Evolutionary conservation across 2,329 filamentous ascomycete genomes (phyloP), one percentile per base, ranked within the genome.

Genomic region (Pyrenophora teres): DNA sequence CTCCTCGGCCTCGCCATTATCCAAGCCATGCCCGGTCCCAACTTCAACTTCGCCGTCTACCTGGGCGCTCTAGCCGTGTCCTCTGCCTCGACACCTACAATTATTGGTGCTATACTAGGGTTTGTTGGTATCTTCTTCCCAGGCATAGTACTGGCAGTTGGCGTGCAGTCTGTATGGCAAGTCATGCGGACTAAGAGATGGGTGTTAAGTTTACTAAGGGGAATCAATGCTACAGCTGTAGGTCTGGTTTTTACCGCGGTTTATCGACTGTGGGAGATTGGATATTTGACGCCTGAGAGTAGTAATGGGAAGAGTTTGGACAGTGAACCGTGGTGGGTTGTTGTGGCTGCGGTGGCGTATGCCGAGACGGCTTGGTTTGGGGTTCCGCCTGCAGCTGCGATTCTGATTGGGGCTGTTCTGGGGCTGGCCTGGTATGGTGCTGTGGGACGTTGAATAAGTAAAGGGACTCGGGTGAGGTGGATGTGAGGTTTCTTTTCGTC

Each of bases 1-100:
- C 76, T 91, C 0, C 83, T 90, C 41, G 88, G 87, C 0, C 81
- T 91, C 0, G 88, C 87, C 6, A 79, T 91, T 46, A 86, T 85
- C 15, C 87, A 91, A 69, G 81, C 85, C 0, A 87, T 90, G 50
- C 87, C 88, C 0, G 84, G 84, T 0, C 84, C 84, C 0, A 83
- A 83, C 57, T 82, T 83, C 71, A 83, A 83, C 63, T 85, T 78
- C 38, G 69, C 68, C 1, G 75, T 78, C 12, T 78, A 74, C 43
- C 68, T 77, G 3, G 75, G 76, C 10, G 65, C 74, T 1, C 63
- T 80, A 6, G 62, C 74, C 0, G 56, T 77, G 0, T 57, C 61
- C n/a, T 58, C 61, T 0, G 61, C 71, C 0, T 39, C 39, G 3
- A 57, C 62, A 0, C 71, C 71, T 0, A 63, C 67, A 4, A 36